These are phyloP conservation scores for Centella asiatica DNA, from an alignment of 129 eudicot species.

Conservation along the genomic window DNA sequence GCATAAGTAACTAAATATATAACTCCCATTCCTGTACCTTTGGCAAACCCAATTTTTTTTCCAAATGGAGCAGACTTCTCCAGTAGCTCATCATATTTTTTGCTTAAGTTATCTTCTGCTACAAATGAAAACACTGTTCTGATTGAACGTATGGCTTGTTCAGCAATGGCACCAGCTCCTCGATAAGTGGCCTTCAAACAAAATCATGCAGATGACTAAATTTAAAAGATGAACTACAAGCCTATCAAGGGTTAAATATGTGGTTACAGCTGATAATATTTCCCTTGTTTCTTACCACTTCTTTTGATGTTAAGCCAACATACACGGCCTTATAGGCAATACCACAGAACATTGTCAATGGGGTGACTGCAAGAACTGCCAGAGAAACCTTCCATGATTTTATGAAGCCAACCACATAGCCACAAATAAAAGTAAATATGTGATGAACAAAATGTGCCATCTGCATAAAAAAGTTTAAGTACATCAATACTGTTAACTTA, in stretches of 20 bases:
- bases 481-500: neutral
- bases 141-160: conserved; percentile 75
- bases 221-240: neutral
- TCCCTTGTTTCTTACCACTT: conserved; percentile 39
- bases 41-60: conserved; percentile 70
- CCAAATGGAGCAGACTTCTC: conserved; percentile 56
- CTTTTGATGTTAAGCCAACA: conserved; percentile 68
- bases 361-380: conserved; percentile 75
- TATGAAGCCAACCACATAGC: conserved; percentile 57
- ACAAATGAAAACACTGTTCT: conserved; percentile 80
- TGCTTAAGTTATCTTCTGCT: conserved; percentile 55
- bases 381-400: conserved; percentile 64
- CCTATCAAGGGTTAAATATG: neutral
- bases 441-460: conserved; percentile 81
- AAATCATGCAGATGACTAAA: neutral
- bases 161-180: conserved; percentile 69
- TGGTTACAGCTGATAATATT: neutral
- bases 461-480: conserved; percentile 31
- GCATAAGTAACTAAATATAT: conserved; percentile 71
- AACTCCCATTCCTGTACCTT: conserved; percentile 71
- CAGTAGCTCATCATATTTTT: conserved; percentile 39
- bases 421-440: conserved; percentile 61
- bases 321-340: conserved; percentile 73
- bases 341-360: conserved; percentile 81
- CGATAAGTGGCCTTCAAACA: conserved; percentile 50